Conservation (phyloP, 2,329 filamentous ascomycete species). For the Drechmeria coniospora region DNA sequence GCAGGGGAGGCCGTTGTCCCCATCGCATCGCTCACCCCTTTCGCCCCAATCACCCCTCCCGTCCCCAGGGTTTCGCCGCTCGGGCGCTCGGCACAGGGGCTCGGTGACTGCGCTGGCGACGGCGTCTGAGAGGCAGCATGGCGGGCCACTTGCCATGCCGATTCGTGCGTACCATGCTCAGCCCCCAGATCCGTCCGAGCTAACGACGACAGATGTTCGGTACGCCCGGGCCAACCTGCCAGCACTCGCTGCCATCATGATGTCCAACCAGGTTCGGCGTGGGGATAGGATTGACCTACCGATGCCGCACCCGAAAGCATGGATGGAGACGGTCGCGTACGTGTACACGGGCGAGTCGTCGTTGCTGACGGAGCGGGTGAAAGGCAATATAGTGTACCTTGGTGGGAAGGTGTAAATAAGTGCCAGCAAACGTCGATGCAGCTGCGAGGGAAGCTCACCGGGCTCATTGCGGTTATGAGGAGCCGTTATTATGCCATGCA, state of each 20-base stretch:
- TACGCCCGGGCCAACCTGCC: conserved; percentile 27
- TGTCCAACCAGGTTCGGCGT: conserved; percentile 33
- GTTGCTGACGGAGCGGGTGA: conserved; percentile 27
- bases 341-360: conserved; percentile 36
- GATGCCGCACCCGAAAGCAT: conserved; percentile 38
- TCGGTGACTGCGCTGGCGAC: neutral
- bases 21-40: too few species aligned
- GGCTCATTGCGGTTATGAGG: too few species aligned
- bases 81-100: neutral
- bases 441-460: too few species aligned
- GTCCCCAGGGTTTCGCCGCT: neutral
- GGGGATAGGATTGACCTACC: conserved; percentile 43
- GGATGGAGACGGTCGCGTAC: conserved; percentile 38
- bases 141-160: conserved; percentile 1
- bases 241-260: conserved; percentile 36
- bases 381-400: conserved; percentile 37
- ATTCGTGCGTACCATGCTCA: conserved; percentile 4
- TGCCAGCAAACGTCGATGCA: neutral
- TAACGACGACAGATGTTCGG: conserved; percentile 10
- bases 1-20: too few species aligned
- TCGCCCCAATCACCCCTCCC: neutral
- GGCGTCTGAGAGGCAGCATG: neutral
- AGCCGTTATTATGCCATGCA: too few species aligned
- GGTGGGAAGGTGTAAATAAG: conserved; percentile 28
- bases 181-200: neutral